Conservation (phyloP, 2,329 filamentous ascomycete species). For the Teratosphaeria epicoccoides region DNA sequence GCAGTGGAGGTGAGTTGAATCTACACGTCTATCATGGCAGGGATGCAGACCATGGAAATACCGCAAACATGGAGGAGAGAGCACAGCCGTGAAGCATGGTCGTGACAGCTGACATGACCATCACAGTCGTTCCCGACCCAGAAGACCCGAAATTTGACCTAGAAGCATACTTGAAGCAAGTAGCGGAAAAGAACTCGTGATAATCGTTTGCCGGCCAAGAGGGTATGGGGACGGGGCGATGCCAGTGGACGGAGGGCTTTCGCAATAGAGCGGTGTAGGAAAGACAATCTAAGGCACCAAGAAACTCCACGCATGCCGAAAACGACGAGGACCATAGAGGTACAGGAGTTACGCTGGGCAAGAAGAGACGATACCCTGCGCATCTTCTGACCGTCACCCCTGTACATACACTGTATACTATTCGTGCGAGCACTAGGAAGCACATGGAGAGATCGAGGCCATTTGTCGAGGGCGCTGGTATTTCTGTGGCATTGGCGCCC, state of each 20-base stretch:
- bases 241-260: background rate
- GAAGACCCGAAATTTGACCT: slow-evolving; percentile 87
- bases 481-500: background rate
- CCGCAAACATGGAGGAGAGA: slow-evolving; percentile 3
- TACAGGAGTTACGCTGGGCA: background rate
- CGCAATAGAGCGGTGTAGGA: background rate
- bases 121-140: slow-evolving; percentile 60
- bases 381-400: background rate
- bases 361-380: background rate
- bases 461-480: too few species aligned
- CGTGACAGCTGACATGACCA: background rate
- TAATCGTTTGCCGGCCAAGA: too few species aligned
- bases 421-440: background rate
- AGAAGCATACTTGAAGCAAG: slow-evolving; percentile 63
- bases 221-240: background rate
- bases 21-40: background rate
- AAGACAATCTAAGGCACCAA: background rate
- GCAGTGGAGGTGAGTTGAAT: slow-evolving; percentile 22
- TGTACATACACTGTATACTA: background rate
- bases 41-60: background rate
- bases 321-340: background rate
- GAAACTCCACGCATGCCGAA: background rate
- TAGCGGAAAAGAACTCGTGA: slow-evolving; percentile 40
- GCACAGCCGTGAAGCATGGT: background rate
- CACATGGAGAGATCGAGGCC: background rate